Evolutionary conservation across 495 filamentous ascomycete species (phyloP), one percentile per base, ranked within the genome.

Genomic region (Penicillium steckii): DNA sequence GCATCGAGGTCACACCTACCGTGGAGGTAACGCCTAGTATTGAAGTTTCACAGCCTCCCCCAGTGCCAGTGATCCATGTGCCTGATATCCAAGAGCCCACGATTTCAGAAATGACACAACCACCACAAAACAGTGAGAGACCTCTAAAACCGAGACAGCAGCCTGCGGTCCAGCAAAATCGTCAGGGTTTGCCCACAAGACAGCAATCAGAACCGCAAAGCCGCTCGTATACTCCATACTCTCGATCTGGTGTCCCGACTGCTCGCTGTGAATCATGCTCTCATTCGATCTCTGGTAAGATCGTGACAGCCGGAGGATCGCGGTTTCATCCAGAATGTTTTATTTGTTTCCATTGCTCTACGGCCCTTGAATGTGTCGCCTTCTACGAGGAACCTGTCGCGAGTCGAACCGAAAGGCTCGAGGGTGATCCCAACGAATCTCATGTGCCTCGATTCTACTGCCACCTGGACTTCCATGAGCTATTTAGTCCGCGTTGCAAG

Each of bases 241-340:
- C 64, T 26, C 82, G 81, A 45, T 82, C 89, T 38, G 84, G 73
- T 8, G 72, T 76, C 40, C 75, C 87, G 7, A 87, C 87, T 1
- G 90, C 89, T 4, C 81, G 82, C 30, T 99, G 94, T 65, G 85
- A 90, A 38, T 83, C 90, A 57, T 99, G 94, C 66, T 79, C 84
- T 13, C 72, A 86, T 24, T 82, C 88, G 1, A 97, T 97, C 61
- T 82, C 93, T 42, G 94, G 94, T 10, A 90, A 91, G 48, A 89
- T 96, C 56, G 87, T 99, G 18, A 90, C 86, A 15, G 85, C 95
- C 10, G 85, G 86, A 9, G 79, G 80, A 38, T 70, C 76, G n/a
- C 87, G 92, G 23, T 97, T 97, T 69, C 94, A 99, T 61, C 91
- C 95, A 1, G 84, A 88, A 52, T 99, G 94, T 69, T 97, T 99